A percentile compares a stretch with the other conserved stretches of the same genome.
Conservation (phyloP, 257 asterid genomes). For the Lantana camara region DNA sequence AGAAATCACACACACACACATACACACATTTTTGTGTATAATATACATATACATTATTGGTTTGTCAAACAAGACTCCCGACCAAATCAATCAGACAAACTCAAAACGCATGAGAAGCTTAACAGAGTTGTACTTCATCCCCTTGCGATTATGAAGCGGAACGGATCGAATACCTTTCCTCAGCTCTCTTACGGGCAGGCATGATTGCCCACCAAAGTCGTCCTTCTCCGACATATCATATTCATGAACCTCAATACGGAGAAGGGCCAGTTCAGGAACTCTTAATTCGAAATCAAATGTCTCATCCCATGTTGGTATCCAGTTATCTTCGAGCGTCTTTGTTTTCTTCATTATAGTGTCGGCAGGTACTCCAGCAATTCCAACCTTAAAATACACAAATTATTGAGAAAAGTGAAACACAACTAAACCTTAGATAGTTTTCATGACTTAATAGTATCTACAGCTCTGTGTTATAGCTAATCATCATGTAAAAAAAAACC, state of each 20-base stretch:
- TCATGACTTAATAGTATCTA: not conserved
- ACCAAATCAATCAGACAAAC: conserved; percentile 39
- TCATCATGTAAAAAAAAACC: too few relatives aligned
- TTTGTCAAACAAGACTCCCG: not conserved
- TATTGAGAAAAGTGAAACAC: not conserved
- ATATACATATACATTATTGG: conserved; percentile 13
- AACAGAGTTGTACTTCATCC: conserved; percentile 54
- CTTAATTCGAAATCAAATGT: conserved; percentile 71
- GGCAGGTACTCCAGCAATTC: conserved; percentile 80
- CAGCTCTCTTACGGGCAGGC: conserved; percentile 74
- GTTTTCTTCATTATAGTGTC: conserved; percentile 76
- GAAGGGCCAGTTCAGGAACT: conserved; percentile 82
- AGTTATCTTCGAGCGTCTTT: conserved; percentile 65
- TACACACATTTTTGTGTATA: not conserved
- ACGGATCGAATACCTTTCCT: conserved; percentile 80
- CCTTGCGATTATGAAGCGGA: conserved; percentile 61
- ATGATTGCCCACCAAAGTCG: conserved; percentile 84
- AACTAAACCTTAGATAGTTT: not conserved
- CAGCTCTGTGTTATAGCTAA: too few relatives aligned
- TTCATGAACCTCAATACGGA: conserved; percentile 80
- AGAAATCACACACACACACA: not conserved
- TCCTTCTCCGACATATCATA: conserved; percentile 84
- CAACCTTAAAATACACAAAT: conserved; percentile 51
- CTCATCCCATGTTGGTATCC: conserved; percentile 89
- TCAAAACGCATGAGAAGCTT: conserved; percentile 86